phyloP scores from a whole-genome alignment of 202 grass and related monocot genomes.

The Setaria italica region DNA sequence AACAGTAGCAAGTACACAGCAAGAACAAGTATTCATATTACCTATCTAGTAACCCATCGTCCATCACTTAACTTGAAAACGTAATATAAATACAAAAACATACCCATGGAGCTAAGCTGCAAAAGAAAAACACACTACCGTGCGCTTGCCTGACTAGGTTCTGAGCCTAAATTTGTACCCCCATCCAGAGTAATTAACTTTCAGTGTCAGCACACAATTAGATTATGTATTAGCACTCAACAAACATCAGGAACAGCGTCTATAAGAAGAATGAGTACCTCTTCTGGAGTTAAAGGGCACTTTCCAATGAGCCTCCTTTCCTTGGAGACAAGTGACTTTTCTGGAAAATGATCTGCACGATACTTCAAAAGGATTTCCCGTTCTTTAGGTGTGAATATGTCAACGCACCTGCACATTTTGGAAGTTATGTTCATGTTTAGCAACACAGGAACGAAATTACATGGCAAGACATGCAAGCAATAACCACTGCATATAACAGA shows the following conservation, averaged over 20 bases:
- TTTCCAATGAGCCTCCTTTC: too few relatives aligned
- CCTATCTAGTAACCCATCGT: background rate
- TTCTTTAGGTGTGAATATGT: constrained; percentile 79
- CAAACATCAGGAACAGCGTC: too few relatives aligned
- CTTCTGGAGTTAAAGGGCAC: too few relatives aligned
- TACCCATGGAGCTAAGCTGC: constrained; percentile 19
- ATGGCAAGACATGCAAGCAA: background rate
- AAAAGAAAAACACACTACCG: background rate
- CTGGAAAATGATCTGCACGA: background rate
- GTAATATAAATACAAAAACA: constrained; percentile 8
- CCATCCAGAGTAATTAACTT: background rate
- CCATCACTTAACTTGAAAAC: background rate
- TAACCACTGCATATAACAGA: constrained; percentile 21
- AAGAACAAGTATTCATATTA: background rate
- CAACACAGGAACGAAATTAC: constrained; percentile 15
- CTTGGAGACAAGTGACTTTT: too few relatives aligned
- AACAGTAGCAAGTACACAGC: background rate
- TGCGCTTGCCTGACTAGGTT: background rate
- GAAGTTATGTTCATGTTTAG: background rate
- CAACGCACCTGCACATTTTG: constrained; percentile 64
- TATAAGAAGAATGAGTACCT: too few relatives aligned
- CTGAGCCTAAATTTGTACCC: background rate
- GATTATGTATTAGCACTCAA: background rate
- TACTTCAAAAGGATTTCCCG: constrained; percentile 81
- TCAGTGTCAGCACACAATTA: constrained; percentile 4